phyloP scores from a whole-genome alignment of 257 asterid species.

The Datura wrightii region DNA sequence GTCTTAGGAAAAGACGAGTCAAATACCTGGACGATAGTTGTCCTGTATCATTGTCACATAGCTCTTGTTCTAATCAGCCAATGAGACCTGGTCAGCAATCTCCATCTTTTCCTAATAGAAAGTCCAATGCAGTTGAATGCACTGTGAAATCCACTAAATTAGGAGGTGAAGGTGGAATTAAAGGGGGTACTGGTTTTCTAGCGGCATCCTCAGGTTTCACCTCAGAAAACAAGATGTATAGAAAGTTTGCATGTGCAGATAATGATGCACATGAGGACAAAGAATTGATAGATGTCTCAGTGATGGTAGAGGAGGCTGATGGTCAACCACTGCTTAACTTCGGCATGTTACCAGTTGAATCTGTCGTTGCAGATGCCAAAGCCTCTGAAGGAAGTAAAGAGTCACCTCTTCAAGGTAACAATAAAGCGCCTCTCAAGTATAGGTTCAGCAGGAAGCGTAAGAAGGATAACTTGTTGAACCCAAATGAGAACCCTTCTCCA shows the following conservation, averaged over 20 bases:
- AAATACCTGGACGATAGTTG: constrained; percentile 56
- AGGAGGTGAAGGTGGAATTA: constrained; percentile 34
- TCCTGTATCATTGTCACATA: constrained; percentile 41
- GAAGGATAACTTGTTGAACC: constrained; percentile 43
- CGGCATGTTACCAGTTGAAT: constrained; percentile 40
- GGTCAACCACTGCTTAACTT: constrained; percentile 41
- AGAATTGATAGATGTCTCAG: constrained; percentile 45
- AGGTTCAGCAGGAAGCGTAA: constrained; percentile 60
- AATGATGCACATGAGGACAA: constrained; percentile 30
- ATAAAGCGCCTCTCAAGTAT: constrained; percentile 33
- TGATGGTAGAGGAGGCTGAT: constrained; percentile 43
- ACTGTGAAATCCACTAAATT: constrained; percentile 36
- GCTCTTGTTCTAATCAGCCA: constrained; percentile 39
- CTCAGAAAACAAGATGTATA: not conserved
- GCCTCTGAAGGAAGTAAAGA: constrained; percentile 35
- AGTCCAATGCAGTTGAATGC: constrained; percentile 33
- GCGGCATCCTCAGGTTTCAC: not conserved
- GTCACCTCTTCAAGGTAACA: constrained; percentile 30
- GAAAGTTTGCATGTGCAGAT: constrained; percentile 27
- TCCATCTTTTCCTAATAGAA: constrained; percentile 10
- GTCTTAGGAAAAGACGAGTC: constrained; percentile 65
- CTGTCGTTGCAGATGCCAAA: constrained; percentile 32
- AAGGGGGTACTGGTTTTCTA: constrained; percentile 32
- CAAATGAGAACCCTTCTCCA: constrained; percentile 37
- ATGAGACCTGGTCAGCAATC: constrained; percentile 42